Percentiles rank a stretch among this genome's conserved stretches.
Conservation (phyloP, 2,329 filamentous ascomycete genomes). For the Magnaporthiopsis rhizophila region DNA sequence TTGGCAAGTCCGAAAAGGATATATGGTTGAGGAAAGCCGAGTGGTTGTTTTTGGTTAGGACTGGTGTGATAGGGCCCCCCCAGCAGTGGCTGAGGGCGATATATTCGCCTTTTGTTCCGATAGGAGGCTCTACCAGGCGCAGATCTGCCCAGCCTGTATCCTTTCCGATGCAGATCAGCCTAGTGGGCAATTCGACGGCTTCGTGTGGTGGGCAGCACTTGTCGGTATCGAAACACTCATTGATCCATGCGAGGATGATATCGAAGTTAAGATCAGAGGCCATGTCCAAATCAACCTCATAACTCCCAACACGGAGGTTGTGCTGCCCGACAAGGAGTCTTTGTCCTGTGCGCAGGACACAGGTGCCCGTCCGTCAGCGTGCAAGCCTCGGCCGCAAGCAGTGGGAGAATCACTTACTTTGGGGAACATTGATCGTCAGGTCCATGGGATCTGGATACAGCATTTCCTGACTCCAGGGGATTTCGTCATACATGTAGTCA, state of each 20-base stretch:
- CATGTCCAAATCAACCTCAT: slow-evolving; percentile 1
- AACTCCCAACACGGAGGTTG: not conserved
- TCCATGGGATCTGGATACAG: not conserved
- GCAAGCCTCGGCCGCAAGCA: no score
- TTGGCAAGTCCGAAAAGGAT: not conserved
- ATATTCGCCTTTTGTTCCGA: not conserved
- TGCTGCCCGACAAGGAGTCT: no score
- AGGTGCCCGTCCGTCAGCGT: no score
- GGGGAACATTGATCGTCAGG: not conserved
- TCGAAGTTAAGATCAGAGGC: not conserved
- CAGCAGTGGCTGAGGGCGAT: slow-evolving; percentile 7
- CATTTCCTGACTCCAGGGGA: not conserved
- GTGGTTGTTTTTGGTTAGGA: not conserved
- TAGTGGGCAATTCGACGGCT: not conserved
- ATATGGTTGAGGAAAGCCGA: not conserved
- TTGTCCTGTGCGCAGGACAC: no score
- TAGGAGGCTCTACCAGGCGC: not conserved
- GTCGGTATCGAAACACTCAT: not conserved
- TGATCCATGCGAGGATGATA: not conserved
- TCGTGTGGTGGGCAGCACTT: not conserved
- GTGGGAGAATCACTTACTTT: not conserved
- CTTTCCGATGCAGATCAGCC: not conserved
- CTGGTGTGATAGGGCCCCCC: not conserved
- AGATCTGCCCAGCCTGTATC: not conserved
- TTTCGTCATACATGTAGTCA: not conserved